A percentile compares a stretch with the other conserved stretches of the same genome.
Evolutionary conservation across 2,329 filamentous ascomycete genomes (phyloP).

Genomic region (Talaromyces sp.): DNA sequence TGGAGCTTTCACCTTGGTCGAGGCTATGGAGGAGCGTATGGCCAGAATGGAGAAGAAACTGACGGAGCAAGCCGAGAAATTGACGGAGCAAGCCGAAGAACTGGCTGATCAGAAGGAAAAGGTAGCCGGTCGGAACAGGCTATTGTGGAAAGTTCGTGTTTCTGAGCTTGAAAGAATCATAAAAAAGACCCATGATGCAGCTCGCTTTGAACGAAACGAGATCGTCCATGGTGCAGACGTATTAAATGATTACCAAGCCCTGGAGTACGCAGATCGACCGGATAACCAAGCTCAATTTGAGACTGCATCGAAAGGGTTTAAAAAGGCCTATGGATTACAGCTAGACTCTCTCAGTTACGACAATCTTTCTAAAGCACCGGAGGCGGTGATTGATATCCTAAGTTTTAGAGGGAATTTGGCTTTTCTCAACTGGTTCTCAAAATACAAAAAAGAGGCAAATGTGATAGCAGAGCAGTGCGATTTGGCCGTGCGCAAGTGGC

Average conservation of each 20-base stretch:
- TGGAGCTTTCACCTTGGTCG: constrained; percentile 3
- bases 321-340: background rate
- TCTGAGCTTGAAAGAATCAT: constrained; percentile 12
- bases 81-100: background rate
- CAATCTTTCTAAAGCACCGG: constrained; percentile 6
- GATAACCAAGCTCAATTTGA: constrained; percentile 5
- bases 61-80: background rate
- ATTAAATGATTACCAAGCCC: constrained; percentile 6
- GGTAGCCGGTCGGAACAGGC: background rate
- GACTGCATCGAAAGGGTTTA: constrained; percentile 1
- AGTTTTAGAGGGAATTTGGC: background rate
- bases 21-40: constrained; percentile 7
- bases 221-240: constrained; percentile 9
- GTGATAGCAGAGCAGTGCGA: background rate
- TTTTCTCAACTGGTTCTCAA: constrained; percentile 9
- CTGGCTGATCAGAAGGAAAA: background rate
- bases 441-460: background rate
- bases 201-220: constrained; percentile 7
- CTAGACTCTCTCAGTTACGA: background rate
- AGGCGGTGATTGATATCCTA: constrained; percentile 4
- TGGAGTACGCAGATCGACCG: background rate
- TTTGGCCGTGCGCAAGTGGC: constrained; percentile 1
- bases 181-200: background rate
- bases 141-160: background rate
- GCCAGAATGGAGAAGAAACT: constrained; percentile 10